phyloP scores from a whole-genome alignment of 2,329 filamentous ascomycete species.

The Didymella exigua region DNA sequence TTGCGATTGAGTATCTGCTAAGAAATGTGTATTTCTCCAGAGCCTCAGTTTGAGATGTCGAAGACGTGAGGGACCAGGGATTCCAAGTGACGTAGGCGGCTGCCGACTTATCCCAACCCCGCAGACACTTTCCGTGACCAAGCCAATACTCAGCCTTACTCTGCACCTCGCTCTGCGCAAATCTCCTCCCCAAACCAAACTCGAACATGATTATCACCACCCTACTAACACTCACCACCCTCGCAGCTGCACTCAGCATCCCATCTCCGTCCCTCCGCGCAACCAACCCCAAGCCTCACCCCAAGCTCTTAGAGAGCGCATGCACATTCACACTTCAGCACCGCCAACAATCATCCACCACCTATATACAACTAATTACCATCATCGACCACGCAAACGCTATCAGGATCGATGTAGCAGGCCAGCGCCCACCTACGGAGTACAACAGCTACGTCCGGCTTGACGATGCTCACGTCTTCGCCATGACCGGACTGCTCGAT shows the following conservation, averaged over 20 bases:
- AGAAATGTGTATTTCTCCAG: too few relatives aligned
- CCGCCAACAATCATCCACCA: slow-evolving; percentile 13
- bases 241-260: background rate
- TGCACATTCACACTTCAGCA: slow-evolving; percentile 29
- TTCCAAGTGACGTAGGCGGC: slow-evolving; percentile 13
- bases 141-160: slow-evolving; percentile 4
- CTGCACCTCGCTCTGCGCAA: background rate
- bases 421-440: slow-evolving; percentile 9
- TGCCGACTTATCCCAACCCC: slow-evolving; percentile 6
- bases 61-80: too few relatives aligned
- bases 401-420: slow-evolving; percentile 21
- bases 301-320: slow-evolving; percentile 8
- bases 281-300: background rate
- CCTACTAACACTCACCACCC: background rate
- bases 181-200: background rate
- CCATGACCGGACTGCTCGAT: slow-evolving; percentile 21
- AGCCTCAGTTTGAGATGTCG: too few relatives aligned
- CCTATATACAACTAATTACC: slow-evolving; percentile 25
- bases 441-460: slow-evolving; percentile 23
- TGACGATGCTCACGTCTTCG: slow-evolving; percentile 7
- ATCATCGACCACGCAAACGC: slow-evolving; percentile 21
- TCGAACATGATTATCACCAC: background rate
- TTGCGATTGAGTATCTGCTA: too few relatives aligned
- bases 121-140: slow-evolving; percentile 3
- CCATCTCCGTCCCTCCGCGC: background rate